Conservation (phyloP, 2,329 filamentous ascomycete species). For the Bipolaris bicolor region DNA sequence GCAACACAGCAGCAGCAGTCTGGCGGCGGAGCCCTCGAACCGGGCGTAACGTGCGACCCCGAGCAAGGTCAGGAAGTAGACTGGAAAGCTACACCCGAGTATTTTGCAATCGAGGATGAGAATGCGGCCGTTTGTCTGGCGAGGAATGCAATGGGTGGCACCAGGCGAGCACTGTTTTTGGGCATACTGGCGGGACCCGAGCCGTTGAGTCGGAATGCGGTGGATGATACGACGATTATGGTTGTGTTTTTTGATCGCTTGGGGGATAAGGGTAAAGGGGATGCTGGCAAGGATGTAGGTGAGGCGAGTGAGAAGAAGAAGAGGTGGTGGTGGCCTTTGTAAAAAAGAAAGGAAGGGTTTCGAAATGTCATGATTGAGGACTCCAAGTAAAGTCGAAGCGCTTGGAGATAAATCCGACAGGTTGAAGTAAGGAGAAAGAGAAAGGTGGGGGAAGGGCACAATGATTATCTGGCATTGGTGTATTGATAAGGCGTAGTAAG, state of each 20-base stretch:
- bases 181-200: slow-evolving; percentile 45
- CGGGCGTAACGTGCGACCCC: slow-evolving; percentile 44
- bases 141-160: slow-evolving; percentile 61
- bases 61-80: slow-evolving; percentile 46
- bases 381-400: too few relatives aligned
- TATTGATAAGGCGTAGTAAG: not conserved
- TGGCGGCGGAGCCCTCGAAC: slow-evolving; percentile 23
- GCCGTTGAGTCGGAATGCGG: slow-evolving; percentile 48
- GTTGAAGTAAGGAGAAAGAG: not conserved
- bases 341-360: too few relatives aligned
- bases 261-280: not conserved
- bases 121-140: slow-evolving; percentile 60
- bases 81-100: slow-evolving; percentile 51
- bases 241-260: slow-evolving; percentile 60
- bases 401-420: not conserved
- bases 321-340: slow-evolving; percentile 24
- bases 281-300: not conserved
- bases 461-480: not conserved
- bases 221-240: slow-evolving; percentile 61
- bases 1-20: not conserved
- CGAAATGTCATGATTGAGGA: not conserved
- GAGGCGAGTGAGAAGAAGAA: slow-evolving; percentile 12
- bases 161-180: slow-evolving; percentile 48
- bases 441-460: not conserved
- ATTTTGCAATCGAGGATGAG: slow-evolving; percentile 59